Conservation (phyloP, 2,329 filamentous ascomycete genomes). For the Tolypocladium tropicale region DNA sequence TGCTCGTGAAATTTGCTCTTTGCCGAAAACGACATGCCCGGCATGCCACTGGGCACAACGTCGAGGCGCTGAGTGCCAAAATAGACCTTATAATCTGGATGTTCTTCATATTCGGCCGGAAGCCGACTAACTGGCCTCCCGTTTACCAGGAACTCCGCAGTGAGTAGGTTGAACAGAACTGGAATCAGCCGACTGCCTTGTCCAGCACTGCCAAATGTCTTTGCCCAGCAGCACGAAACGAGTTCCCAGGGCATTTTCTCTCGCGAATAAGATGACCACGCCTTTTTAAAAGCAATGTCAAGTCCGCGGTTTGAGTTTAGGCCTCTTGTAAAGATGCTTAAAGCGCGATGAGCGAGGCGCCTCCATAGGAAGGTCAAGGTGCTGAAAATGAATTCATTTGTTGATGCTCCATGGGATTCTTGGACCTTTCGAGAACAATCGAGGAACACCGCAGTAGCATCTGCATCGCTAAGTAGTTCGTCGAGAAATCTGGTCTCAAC, state of each 20-base stretch:
- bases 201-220: background rate
- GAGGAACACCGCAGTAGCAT: background rate
- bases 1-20: conserved; percentile 19
- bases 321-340: background rate
- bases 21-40: conserved; percentile 30
- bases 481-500: background rate
- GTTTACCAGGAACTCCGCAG: conserved; percentile 40
- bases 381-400: background rate
- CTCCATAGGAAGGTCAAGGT: background rate
- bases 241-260: background rate
- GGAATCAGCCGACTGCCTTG: background rate
- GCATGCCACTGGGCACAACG: conserved; percentile 26
- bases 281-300: background rate
- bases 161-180: conserved; percentile 40
- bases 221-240: background rate
- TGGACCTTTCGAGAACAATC: background rate
- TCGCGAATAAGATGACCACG: background rate
- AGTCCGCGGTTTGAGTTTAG: background rate
- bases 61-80: conserved; percentile 33
- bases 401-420: background rate
- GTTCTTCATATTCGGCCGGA: conserved; percentile 29
- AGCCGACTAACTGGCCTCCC: conserved; percentile 37
- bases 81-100: conserved; percentile 28
- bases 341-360: background rate
- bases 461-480: background rate